These are phyloP conservation scores for Fraxinus floribunda DNA, from an alignment of 305 asterid genomes.

Conservation along the genomic window DNA sequence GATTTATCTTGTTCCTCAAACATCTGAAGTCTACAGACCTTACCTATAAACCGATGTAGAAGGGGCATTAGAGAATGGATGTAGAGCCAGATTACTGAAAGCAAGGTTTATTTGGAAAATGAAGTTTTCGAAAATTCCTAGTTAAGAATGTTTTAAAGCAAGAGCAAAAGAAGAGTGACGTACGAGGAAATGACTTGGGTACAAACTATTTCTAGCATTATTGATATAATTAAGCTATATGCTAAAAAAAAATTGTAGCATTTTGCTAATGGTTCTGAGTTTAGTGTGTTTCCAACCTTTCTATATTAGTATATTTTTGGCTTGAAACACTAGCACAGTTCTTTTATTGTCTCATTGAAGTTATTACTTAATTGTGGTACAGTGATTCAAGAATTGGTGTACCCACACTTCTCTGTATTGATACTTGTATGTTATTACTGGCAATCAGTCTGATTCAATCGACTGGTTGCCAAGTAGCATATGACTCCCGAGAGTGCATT, in stretches of 20 bases:
- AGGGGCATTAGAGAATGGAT: background rate
- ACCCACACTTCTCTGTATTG: slow-evolving; percentile 19
- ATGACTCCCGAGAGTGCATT: slow-evolving; percentile 62
- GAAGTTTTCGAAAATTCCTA: background rate
- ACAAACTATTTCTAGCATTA: background rate
- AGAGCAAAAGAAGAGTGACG: background rate
- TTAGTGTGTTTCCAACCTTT: background rate
- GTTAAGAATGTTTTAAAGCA: background rate
- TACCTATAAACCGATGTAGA: background rate
- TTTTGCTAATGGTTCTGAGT: background rate
- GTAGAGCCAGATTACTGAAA: background rate
- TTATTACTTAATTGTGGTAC: slow-evolving; percentile 15
- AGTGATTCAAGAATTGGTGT: slow-evolving; percentile 26
- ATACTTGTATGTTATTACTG: slow-evolving; percentile 29
- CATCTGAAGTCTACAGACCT: background rate
- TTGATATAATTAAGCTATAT: background rate
- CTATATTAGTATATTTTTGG: background rate
- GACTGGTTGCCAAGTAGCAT: slow-evolving; percentile 79
- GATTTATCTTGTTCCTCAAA: background rate
- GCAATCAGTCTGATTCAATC: slow-evolving; percentile 67
- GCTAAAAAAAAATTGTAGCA: background rate
- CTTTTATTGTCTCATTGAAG: slow-evolving; percentile 6
- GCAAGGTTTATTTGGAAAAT: background rate
- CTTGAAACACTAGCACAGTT: slow-evolving; percentile 4
- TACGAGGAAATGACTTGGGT: background rate